Base-by-base conservation (phyloP, 805 yeast genomes). In the Soucietia sequanensis region DNA sequence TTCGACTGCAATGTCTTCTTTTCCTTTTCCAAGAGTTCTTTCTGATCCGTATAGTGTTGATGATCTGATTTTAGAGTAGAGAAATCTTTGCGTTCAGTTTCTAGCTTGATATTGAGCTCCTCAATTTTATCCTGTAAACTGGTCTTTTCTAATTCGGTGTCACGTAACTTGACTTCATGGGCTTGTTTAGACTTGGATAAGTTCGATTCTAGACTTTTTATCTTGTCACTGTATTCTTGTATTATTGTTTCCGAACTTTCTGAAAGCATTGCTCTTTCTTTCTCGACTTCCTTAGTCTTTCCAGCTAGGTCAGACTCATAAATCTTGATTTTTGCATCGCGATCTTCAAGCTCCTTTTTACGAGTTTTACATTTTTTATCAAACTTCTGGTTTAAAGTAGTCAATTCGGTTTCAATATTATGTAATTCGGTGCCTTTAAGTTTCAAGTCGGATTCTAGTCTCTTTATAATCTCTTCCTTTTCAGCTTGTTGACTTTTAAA, bases 191-290 rank as follows among this genome's bases (percentile, higher is more conserved):
- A 32, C 1, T 36, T 27, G 4, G 37, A 6, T 4, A 58, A 23
- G 4, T 54, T 47, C 5, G 55, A 65, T 39, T 78, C 82, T 11
- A 78, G 47, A 6, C 41, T 45, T 11, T 62, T 56, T 6, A 76
- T 65, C 44, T 68, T 72, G 20, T 67, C 71, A 8, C 71, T 60
- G 42, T 75, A 76, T 36, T 75, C 77, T 42, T 70, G 64, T 0
- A 75, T 60, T 0, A 71, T 59, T 0, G 75, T 62, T 37, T 73
- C 78, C 0, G 83, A 76, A 31, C 60, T 71, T 34, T 73, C 72
- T 35, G 67, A 67, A 9, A 75, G 48, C 45, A 71, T 54, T 9
- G 55, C 59, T 35, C 82, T 58, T 45, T 77, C 82, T 22, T 61
- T 62, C 31, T 77, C 82, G 39, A 77, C 67, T 27, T 72, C 80